phyloP scores from a whole-genome alignment of 495 filamentous ascomycete genomes.

The Penicillium samsonianum region DNA sequence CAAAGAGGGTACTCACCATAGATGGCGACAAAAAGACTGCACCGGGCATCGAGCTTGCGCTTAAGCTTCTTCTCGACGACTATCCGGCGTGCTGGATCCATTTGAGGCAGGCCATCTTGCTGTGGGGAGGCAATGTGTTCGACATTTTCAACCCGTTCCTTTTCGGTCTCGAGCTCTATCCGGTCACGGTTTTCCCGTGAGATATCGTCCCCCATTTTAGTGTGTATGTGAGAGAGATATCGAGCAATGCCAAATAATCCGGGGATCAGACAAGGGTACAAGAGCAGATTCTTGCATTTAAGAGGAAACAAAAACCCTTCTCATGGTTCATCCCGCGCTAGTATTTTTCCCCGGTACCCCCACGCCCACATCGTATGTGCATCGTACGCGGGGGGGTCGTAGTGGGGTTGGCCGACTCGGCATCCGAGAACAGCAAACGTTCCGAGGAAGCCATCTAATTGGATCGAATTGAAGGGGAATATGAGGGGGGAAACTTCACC shows the following conservation, averaged over 20 bases:
- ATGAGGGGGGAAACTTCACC: not conserved
- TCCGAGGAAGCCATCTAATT: not conserved
- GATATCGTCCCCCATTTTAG: conserved; percentile 25
- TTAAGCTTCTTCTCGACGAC: conserved; percentile 35
- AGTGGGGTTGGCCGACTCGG: conserved; percentile 9
- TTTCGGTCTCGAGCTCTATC: conserved; percentile 26
- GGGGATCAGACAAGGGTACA: not conserved
- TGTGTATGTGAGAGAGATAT: conserved; percentile 8
- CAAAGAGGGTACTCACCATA: conserved; percentile 15
- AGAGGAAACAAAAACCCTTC: not conserved
- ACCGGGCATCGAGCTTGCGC: conserved; percentile 36
- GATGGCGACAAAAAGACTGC: conserved; percentile 34
- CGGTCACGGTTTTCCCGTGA: conserved; percentile 19
- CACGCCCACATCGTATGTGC: conserved; percentile 5
- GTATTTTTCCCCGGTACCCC: conserved; percentile 14
- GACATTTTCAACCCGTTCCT: conserved; percentile 24
- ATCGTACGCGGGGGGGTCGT: conserved; percentile 7
- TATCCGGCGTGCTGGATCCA: conserved; percentile 27
- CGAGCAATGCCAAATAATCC: conserved; percentile 10
- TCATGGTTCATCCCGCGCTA: conserved; percentile 10
- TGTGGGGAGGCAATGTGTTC: conserved; percentile 24
- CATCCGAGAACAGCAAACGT: not conserved
- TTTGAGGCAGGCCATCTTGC: conserved; percentile 17
- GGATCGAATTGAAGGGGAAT: not conserved
- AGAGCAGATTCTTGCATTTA: conserved; percentile 8